Evolutionary conservation across 768 basidiomycete species (phyloP).

Genomic region (Gloeopeniophorella convolvens): DNA sequence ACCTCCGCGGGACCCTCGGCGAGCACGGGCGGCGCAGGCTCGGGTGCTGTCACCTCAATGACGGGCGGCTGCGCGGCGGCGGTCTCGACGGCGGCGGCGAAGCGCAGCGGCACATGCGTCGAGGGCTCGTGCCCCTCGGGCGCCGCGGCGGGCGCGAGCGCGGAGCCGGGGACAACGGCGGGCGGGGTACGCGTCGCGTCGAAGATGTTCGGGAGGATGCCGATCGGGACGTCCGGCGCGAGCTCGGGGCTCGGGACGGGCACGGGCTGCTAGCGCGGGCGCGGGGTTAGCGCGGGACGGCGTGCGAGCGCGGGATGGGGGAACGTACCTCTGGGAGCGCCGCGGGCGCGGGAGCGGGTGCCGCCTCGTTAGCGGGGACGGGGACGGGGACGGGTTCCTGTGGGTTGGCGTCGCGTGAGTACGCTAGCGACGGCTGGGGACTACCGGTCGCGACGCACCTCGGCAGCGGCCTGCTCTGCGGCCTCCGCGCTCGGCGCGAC

Average conservation of each 20-base stretch:
- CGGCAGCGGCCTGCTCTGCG: conserved; percentile 5
- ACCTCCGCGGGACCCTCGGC: neutral
- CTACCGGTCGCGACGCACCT: neutral
- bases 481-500: conserved; percentile 8
- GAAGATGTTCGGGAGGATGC: neutral
- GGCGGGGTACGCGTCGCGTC: neutral
- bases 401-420: neutral
- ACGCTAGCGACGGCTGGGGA: neutral
- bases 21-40: neutral
- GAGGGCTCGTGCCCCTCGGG: conserved; percentile 3
- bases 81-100: neutral
- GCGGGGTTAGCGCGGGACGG: neutral
- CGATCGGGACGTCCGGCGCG: neutral
- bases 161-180: neutral
- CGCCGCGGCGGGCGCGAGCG: neutral
- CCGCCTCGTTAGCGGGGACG: neutral
- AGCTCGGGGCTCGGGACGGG: neutral
- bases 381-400: neutral
- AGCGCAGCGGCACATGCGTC: conserved; percentile 7
- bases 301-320: neutral
- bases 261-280: neutral
- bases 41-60: neutral
- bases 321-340: neutral
- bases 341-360: neutral
- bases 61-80: neutral